Evolutionary conservation across 2,329 filamentous ascomycete species (phyloP).

Genomic region (Cytospora schulzeri): DNA sequence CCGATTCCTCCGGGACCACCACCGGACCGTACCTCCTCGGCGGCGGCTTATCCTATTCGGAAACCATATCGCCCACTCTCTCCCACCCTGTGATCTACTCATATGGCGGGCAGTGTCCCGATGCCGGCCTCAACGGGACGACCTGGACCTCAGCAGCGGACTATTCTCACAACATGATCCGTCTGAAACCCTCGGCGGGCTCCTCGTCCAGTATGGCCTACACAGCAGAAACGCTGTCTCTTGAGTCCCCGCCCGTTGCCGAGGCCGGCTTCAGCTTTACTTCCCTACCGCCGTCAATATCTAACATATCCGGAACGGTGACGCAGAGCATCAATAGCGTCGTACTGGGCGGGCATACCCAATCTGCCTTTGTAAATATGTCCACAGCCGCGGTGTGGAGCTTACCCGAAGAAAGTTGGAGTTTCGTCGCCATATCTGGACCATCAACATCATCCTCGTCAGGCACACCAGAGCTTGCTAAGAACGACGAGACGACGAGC

Average conservation of each 20-base stretch:
- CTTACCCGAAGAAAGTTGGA: conserved; percentile 84
- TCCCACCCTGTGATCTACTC: conserved; percentile 65
- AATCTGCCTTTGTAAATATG: conserved; percentile 88
- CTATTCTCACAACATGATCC: conserved; percentile 81
- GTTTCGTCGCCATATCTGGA: conserved; percentile 69
- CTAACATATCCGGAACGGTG: conserved; percentile 64
- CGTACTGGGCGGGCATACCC: conserved; percentile 82
- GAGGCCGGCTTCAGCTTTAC: conserved; percentile 90
- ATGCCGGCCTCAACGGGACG: conserved; percentile 42
- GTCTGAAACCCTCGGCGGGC: conserved; percentile 53
- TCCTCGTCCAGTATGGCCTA: conserved; percentile 37
- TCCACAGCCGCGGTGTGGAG: conserved; percentile 86
- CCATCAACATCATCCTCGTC: conserved; percentile 34
- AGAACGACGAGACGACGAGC: conserved; percentile 40
- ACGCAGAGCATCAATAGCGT: conserved; percentile 79
- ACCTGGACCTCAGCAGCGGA: conserved; percentile 69
- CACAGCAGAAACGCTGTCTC: conserved; percentile 42
- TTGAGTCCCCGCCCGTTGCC: conserved; percentile 67
- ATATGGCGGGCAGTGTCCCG: conserved; percentile 90
- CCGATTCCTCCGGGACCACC: conserved; percentile 29
- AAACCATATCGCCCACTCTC: conserved; percentile 54
- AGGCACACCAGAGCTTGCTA: conserved; percentile 55
- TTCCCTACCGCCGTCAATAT: conserved; percentile 68
- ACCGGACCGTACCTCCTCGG: conserved; percentile 55
- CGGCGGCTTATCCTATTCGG: conserved; percentile 67